These are phyloP conservation scores for Apiospora arundinis DNA, from an alignment of 2,329 filamentous ascomycete species.

Conservation along the genomic window DNA sequence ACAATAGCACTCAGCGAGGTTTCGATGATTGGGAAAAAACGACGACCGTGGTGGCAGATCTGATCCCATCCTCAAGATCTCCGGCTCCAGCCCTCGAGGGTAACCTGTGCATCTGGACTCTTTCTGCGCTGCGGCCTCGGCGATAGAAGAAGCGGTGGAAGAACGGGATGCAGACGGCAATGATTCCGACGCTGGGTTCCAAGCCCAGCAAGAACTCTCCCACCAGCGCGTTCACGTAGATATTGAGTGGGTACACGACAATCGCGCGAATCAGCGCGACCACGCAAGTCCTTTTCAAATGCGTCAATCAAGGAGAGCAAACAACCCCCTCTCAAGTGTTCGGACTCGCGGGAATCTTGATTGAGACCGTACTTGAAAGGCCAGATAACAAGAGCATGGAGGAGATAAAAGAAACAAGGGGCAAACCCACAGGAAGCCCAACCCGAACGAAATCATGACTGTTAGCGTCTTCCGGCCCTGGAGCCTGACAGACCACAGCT, in stretches of 20 bases:
- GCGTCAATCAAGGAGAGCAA: no score
- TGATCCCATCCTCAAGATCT: background rate
- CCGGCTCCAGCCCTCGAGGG: background rate
- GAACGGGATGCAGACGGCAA: background rate
- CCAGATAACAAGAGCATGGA: no score
- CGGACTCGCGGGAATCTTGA: no score
- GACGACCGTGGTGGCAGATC: background rate
- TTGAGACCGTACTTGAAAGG: no score
- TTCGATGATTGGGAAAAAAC: background rate
- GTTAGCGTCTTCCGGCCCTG: background rate
- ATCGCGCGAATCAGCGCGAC: no score
- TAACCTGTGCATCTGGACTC: background rate
- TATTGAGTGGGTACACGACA: no score
- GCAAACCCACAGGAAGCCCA: background rate
- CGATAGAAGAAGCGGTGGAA: background rate
- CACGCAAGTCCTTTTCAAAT: no score
- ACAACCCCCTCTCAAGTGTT: no score
- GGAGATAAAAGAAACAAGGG: no score
- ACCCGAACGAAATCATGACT: background rate
- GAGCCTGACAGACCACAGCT: background rate
- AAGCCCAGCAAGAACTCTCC: no score
- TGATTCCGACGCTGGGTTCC: background rate
- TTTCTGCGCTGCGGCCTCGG: background rate
- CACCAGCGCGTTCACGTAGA: no score
- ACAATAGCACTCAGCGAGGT: background rate